A percentile compares a stretch with the other conserved stretches of the same genome.
phyloP scores from a whole-genome alignment of 768 basidiomycete species.

The Lactarius deliciosus region DNA sequence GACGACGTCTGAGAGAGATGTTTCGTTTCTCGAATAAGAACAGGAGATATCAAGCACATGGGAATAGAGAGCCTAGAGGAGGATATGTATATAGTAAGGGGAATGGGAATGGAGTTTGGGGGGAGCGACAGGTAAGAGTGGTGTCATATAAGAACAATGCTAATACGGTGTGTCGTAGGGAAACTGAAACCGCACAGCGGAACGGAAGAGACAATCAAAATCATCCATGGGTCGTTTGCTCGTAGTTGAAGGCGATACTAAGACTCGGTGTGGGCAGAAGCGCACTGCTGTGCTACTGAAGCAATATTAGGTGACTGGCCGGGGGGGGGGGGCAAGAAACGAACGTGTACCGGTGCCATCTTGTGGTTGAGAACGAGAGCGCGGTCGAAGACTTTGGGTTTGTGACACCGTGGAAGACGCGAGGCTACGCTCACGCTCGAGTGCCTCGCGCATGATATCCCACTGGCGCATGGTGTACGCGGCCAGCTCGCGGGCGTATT shows the following conservation, averaged over 20 bases:
- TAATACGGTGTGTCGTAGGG: neutral
- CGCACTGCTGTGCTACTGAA: neutral
- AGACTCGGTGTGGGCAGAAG: neutral
- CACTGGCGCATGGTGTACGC: conserved; percentile 43
- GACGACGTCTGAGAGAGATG: neutral
- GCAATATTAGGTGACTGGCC: neutral
- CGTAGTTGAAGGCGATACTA: neutral
- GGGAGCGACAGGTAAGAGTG: conserved; percentile 1
- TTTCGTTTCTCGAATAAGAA: neutral
- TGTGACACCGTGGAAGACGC: neutral
- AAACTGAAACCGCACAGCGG: neutral
- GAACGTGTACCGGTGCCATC: neutral
- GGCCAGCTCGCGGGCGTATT: conserved; percentile 41
- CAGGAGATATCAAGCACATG: neutral
- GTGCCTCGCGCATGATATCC: conserved; percentile 35
- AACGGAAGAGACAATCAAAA: neutral
- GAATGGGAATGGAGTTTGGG: neutral
- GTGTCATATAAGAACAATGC: neutral
- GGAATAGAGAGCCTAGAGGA: neutral
- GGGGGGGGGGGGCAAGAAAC: neutral
- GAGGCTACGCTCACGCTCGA: conserved; percentile 29
- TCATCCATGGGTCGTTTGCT: neutral
- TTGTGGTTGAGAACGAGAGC: conserved; percentile 4
- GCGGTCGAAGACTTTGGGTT: neutral
- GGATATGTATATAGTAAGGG: neutral